Evolutionary conservation across 2,329 filamentous ascomycete species (phyloP).

Genomic region (Onygenales sp.): DNA sequence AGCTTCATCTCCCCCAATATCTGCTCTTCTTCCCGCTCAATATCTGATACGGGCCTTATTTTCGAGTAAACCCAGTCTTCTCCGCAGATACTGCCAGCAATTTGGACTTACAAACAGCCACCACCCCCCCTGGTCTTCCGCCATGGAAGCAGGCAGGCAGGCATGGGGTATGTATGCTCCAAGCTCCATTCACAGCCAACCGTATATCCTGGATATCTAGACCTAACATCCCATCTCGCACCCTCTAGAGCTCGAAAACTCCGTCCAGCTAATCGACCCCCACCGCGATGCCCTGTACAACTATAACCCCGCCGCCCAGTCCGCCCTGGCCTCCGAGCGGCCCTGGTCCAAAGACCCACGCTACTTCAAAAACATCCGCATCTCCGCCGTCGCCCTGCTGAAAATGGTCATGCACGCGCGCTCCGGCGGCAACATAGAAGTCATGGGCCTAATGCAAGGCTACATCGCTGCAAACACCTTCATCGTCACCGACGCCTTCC

Average conservation of each 20-base stretch:
- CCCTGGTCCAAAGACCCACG: conserved; percentile 73
- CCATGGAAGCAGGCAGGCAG: conserved; percentile 49
- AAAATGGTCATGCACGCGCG: conserved; percentile 99
- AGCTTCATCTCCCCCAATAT: background rate
- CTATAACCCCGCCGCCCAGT: conserved; percentile 63
- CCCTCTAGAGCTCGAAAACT: conserved; percentile 72
- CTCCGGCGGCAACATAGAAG: conserved; percentile 82
- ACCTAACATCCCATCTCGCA: background rate
- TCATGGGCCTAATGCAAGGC: conserved; percentile 98
- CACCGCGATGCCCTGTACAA: conserved; percentile 84
- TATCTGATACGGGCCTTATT: too few relatives aligned
- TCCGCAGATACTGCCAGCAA: background rate
- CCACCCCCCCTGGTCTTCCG: conserved; percentile 8
- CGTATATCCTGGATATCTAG: background rate
- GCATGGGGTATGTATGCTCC: conserved; percentile 46
- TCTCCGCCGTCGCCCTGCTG: conserved; percentile 84
- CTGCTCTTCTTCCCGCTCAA: too few relatives aligned
- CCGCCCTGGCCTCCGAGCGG: conserved; percentile 50
- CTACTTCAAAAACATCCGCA: conserved; percentile 88
- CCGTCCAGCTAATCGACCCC: conserved; percentile 71
- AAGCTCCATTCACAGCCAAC: conserved; percentile 1
- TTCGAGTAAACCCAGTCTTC: too few relatives aligned
- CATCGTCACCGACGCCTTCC: conserved; percentile 87
- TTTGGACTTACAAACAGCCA: background rate
- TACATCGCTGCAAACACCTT: conserved; percentile 77